Base-by-base conservation (phyloP, 345 rosid genomes). In the Abelmoschus esculentus region DNA sequence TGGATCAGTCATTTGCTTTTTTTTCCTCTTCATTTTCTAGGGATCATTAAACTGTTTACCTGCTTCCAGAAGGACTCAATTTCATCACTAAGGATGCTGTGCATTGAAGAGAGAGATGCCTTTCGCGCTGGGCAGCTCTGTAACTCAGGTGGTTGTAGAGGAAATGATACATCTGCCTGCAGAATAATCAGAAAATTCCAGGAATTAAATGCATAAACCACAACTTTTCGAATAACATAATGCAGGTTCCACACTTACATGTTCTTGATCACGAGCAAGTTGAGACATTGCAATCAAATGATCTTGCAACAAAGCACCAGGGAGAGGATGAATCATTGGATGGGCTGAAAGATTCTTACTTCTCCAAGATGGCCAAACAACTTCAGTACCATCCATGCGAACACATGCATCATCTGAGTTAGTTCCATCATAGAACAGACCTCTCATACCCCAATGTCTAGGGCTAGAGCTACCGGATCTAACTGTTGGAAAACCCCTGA, bases 391-490 rank as follows among this genome's bases (percentile, higher is more conserved):
- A 70, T 89, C 91, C 77, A 82, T 61, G n/a, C 79, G 81, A 12
- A 82, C 77, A 80, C 88, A 80, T 78, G 86, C 81, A 74, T 90
- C 97, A 69, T 90, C 97, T 52, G 75, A 80, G 75, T 82, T 87
- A 66, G 83, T 80, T 74, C 87, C 87, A 67, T 93, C 97, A 74
- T 84, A 84, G 67, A 83, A 86, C 86, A 89, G 84, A 79, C 97
- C 92, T 83, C 90, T 89, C 82, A 90, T 75, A 76, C 97, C 87
- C 98, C 98, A 93, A 64, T 93, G 91, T 80, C 98, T 85, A 60
- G 98, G 98, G 77, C 98, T 93, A 73, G 98, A 93, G 82, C 98
- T 93, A 79, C 98, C 98, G 56, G 98, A 93, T 80, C 98, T 91
- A 78, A 93, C 98, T 74, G 87, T 89, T 36, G 98, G 92, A 78